phyloP scores from a whole-genome alignment of 306 rosid species.

The Acacia crassicarpa region DNA sequence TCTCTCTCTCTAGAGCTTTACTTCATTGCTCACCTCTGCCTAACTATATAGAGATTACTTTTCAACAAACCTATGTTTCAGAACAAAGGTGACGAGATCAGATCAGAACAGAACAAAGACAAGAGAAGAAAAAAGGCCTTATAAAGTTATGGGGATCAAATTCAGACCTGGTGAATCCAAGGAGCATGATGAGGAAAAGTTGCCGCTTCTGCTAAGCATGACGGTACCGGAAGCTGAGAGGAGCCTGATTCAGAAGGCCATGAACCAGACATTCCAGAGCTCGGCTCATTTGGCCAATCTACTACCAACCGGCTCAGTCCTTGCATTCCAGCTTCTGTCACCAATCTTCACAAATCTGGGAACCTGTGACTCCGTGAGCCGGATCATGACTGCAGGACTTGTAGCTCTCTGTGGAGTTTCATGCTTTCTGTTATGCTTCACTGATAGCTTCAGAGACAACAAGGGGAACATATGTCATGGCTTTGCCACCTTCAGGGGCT shows the following conservation, averaged over 20 bases:
- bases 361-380: slow-evolving; percentile 58
- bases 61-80: background rate
- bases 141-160: slow-evolving; percentile 54
- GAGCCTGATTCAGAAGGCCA: slow-evolving; percentile 64
- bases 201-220: slow-evolving; percentile 53
- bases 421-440: slow-evolving; percentile 60
- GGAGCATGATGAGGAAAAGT: slow-evolving; percentile 38
- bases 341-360: slow-evolving; percentile 78
- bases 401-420: slow-evolving; percentile 51
- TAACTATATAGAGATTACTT: slow-evolving; percentile 15
- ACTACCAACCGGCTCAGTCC: slow-evolving; percentile 84
- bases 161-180: background rate
- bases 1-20: background rate
- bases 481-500: slow-evolving; percentile 61
- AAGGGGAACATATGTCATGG: slow-evolving; percentile 72
- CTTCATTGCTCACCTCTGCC: background rate
- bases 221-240: slow-evolving; percentile 44
- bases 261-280: slow-evolving; percentile 74
- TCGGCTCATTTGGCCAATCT: slow-evolving; percentile 88
- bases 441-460: slow-evolving; percentile 65
- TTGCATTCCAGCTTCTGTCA: slow-evolving; percentile 81
- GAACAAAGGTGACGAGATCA: background rate
- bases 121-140: background rate
- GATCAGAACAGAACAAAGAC: background rate
- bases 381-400: slow-evolving; percentile 48